phyloP scores from a whole-genome alignment of 2,329 filamentous ascomycete species.

The Hysterium pulicare region DNA sequence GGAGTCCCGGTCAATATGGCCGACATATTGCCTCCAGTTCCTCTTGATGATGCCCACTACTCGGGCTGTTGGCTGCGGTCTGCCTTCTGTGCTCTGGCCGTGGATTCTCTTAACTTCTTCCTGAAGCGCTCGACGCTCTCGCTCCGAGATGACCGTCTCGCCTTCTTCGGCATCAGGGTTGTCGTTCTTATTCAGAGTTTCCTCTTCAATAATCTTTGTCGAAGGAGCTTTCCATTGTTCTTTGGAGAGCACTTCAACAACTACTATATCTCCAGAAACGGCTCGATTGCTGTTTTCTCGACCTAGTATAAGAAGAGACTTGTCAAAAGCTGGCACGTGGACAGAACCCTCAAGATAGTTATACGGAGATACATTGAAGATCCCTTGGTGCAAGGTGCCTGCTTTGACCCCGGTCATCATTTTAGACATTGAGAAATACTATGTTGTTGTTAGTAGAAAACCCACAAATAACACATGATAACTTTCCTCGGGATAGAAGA shows the following conservation, averaged over 20 bases:
- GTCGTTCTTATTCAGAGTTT: conserved; percentile 85
- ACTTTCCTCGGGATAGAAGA: conserved; percentile 71
- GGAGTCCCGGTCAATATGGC: conserved; percentile 86
- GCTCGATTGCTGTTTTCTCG: conserved; percentile 95
- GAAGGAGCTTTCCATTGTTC: conserved; percentile 97
- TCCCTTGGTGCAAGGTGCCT: conserved; percentile 86
- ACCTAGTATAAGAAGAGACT: conserved; percentile 80
- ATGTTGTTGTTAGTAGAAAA: background rate
- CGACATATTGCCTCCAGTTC: conserved; percentile 98
- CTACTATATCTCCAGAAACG: conserved; percentile 86
- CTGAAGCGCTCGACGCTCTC: conserved; percentile 80
- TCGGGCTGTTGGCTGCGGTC: conserved; percentile 83
- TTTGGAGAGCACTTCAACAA: conserved; percentile 87
- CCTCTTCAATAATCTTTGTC: conserved; percentile 93
- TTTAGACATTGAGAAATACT: conserved; percentile 79
- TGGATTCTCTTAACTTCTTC: conserved; percentile 88
- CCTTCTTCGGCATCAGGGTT: conserved; percentile 79
- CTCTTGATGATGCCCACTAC: conserved; percentile 91
- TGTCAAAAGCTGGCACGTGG: conserved; percentile 84
- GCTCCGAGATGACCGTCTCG: conserved; percentile 76
- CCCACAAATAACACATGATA: too few species aligned
- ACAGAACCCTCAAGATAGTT: conserved; percentile 96
- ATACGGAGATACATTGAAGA: conserved; percentile 95
- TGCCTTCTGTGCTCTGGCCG: conserved; percentile 69
- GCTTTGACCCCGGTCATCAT: conserved; percentile 92